Conservation (phyloP, 441 rosid species). For the Theobroma grandiflorum region DNA sequence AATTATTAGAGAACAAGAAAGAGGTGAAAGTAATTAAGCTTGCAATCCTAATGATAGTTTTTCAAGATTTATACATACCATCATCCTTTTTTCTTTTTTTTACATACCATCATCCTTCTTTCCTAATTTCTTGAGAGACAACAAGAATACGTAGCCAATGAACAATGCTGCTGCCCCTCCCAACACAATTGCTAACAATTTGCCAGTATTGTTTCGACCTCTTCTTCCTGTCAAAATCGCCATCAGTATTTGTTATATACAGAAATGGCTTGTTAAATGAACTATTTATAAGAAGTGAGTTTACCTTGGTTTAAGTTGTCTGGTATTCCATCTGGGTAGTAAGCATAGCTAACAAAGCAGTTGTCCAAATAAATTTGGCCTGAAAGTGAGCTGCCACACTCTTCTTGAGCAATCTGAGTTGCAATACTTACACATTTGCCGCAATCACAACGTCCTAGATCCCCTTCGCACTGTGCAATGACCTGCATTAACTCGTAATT, state of each 20-base stretch:
- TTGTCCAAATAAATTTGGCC: conserved; percentile 65
- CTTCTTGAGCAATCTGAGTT: conserved; percentile 47
- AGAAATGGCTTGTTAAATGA: neutral
- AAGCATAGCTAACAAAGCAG: conserved; percentile 61
- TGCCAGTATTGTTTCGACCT: conserved; percentile 33
- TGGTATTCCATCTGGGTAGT: conserved; percentile 44
- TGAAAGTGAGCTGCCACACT: conserved; percentile 56
- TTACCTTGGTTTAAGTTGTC: conserved; percentile 42
- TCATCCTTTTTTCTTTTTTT: conserved; percentile 60
- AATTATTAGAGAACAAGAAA: neutral
- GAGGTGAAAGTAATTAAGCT: neutral
- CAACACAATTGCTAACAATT: conserved; percentile 60
- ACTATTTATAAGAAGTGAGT: too few relatives aligned
- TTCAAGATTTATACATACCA: conserved; percentile 27
- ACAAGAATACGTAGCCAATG: conserved; percentile 44
- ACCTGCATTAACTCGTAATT: conserved; percentile 49
- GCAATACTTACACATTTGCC: conserved; percentile 66
- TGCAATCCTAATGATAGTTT: neutral
- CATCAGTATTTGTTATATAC: neutral
- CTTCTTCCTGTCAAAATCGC: conserved; percentile 26
- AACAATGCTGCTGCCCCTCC: conserved; percentile 68
- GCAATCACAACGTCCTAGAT: conserved; percentile 58
- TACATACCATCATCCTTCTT: conserved; percentile 53
- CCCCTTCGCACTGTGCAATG: conserved; percentile 73
- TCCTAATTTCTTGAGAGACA: conserved; percentile 43